phyloP scores from a whole-genome alignment of 768 basidiomycete genomes.

The Mrakia frigida region DNA sequence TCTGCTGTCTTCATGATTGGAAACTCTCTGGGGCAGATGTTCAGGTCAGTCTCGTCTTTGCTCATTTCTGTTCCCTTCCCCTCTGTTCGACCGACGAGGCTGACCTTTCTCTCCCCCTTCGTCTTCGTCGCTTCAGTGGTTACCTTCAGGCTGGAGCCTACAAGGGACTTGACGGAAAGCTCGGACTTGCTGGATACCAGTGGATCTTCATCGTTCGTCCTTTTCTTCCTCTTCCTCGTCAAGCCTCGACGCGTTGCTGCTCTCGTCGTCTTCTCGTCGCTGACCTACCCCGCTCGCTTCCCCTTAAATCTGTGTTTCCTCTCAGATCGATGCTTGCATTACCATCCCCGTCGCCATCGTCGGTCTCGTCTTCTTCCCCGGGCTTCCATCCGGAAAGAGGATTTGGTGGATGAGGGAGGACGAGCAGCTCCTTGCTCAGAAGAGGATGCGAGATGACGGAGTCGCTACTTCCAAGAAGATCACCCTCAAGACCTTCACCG shows the following conservation, averaged over 20 bases:
- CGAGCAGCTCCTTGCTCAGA: constrained; percentile 11
- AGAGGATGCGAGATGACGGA: constrained; percentile 20
- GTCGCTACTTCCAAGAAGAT: constrained; percentile 25
- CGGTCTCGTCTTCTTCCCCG: constrained; percentile 25
- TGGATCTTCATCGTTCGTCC: constrained; percentile 23
- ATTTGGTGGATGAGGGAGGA: constrained; percentile 28
- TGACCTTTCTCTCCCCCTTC: too few species aligned
- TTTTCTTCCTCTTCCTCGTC: neutral
- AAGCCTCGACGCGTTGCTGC: neutral
- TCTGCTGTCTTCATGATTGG: constrained; percentile 28
- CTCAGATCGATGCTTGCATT: neutral
- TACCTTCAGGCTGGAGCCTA: neutral
- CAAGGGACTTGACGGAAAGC: neutral
- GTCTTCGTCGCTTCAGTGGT: neutral
- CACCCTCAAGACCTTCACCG: constrained; percentile 11
- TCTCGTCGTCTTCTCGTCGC: neutral
- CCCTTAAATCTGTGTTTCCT: too few species aligned
- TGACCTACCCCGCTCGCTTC: too few species aligned
- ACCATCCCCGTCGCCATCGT: constrained; percentile 19
- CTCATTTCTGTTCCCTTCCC: neutral
- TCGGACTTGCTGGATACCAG: neutral
- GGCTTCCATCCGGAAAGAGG: constrained; percentile 13
- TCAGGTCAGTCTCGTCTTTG: neutral
- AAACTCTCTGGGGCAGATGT: constrained; percentile 30
- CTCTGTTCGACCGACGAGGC: neutral